phyloP scores from a whole-genome alignment of 768 basidiomycete genomes.

The Tylopilus felleus region DNA sequence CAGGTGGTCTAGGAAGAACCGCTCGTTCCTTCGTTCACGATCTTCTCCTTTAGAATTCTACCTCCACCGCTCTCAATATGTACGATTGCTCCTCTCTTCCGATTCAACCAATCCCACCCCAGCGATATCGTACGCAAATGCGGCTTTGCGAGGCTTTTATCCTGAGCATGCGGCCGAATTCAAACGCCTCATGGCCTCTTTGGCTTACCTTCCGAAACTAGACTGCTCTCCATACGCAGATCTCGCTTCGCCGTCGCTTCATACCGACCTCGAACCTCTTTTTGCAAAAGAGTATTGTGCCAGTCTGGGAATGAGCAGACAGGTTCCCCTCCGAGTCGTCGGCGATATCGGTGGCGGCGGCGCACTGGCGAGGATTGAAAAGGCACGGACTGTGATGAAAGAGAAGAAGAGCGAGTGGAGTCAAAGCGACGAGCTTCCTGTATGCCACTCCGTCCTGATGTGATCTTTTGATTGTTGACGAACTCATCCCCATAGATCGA shows the following conservation, averaged over 20 bases:
- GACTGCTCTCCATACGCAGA: conserved; percentile 72
- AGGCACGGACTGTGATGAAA: conserved; percentile 90
- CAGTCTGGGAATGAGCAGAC: conserved; percentile 81
- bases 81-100: conserved; percentile 67
- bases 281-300: conserved; percentile 91
- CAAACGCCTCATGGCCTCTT: conserved; percentile 63
- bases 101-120: conserved; percentile 52
- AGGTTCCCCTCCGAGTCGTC: conserved; percentile 83
- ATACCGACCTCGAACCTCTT: conserved; percentile 73
- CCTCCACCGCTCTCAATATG: conserved; percentile 87
- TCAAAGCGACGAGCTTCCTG: conserved; percentile 85
- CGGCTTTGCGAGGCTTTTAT: conserved; percentile 62
- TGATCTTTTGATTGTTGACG: not conserved
- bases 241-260: conserved; percentile 65
- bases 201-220: conserved; percentile 72
- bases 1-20: conserved; percentile 78
- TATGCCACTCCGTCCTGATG: conserved; percentile 29
- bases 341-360: conserved; percentile 93
- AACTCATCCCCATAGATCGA: conserved; percentile 64
- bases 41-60: conserved; percentile 85
- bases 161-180: conserved; percentile 60
- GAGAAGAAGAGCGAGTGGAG: conserved; percentile 93
- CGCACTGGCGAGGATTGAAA: conserved; percentile 88
- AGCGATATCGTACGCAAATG: conserved; percentile 75
- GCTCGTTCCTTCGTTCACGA: conserved; percentile 59